phyloP scores from a whole-genome alignment of 2,329 filamentous ascomycete genomes.

The Aspergillus calidoustus region DNA sequence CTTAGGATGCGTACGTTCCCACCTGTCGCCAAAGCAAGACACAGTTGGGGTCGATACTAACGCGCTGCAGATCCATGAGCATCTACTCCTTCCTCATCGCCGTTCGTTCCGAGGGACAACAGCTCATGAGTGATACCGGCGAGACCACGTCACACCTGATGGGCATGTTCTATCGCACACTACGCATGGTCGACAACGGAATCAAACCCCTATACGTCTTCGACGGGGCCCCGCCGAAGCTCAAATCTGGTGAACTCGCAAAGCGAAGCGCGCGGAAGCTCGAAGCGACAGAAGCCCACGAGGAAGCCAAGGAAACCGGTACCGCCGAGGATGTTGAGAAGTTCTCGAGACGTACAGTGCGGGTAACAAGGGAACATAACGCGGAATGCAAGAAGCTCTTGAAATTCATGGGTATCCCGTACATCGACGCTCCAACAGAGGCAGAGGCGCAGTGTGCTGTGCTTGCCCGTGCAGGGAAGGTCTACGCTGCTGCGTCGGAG shows the following conservation, averaged over 20 bases:
- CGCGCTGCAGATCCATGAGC: conserved; percentile 78
- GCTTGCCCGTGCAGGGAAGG: conserved; percentile 86
- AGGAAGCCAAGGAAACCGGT: conserved; percentile 96
- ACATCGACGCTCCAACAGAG: conserved; percentile 92
- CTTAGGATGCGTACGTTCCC: conserved; percentile 62
- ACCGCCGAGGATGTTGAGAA: conserved; percentile 98
- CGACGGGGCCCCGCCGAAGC: conserved; percentile 92
- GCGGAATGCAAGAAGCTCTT: conserved; percentile 88
- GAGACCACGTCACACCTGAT: conserved; percentile 98
- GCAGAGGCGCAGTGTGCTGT: conserved; percentile 96
- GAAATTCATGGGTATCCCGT: conserved; percentile 95
- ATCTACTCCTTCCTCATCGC: conserved; percentile 99
- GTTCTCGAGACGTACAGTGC: conserved; percentile 89
- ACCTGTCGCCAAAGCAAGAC: not conserved
- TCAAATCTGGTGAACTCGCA: conserved; percentile 95
- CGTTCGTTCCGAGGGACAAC: conserved; percentile 93
- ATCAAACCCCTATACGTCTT: conserved; percentile 99
- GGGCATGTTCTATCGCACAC: conserved; percentile 99
- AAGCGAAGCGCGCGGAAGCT: conserved; percentile 95
- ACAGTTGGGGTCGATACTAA: conserved; percentile 23
- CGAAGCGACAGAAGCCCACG: conserved; percentile 84
- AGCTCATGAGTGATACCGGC: conserved; percentile 91
- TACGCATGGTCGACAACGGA: conserved; percentile 97
- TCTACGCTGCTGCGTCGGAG: conserved; percentile 94
- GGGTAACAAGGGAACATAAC: conserved; percentile 96